Conservation (phyloP, 2,329 filamentous ascomycete species). For the Diaporthe sp. region DNA sequence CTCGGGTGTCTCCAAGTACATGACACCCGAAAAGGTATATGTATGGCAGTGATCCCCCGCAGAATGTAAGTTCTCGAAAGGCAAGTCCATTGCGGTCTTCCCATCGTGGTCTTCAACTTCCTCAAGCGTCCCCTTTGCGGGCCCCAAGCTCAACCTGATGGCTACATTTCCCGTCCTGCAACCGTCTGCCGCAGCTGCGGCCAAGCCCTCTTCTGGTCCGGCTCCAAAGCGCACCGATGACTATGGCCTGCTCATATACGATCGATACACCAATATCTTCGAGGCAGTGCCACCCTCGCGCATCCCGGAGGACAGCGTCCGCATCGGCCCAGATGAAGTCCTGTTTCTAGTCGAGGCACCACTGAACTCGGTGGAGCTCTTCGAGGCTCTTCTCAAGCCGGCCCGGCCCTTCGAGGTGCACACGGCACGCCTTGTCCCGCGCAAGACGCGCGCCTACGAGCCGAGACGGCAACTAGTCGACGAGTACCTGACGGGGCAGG, state of each 20-base stretch:
- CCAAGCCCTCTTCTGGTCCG: neutral
- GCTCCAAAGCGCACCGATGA: conserved; percentile 18
- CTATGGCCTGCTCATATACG: conserved; percentile 36
- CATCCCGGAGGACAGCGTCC: conserved; percentile 29
- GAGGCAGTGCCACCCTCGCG: conserved; percentile 5
- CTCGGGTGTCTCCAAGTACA: neutral
- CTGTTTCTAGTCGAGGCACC: conserved; percentile 36
- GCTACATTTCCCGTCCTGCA: conserved; percentile 25
- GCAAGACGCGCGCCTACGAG: conserved; percentile 24
- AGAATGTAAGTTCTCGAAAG: neutral
- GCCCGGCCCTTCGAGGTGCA: conserved; percentile 28
- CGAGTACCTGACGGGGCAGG: conserved; percentile 34
- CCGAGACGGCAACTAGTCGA: conserved; percentile 11
- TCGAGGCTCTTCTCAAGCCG: conserved; percentile 36
- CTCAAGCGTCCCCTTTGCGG: neutral
- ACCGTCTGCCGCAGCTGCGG: conserved; percentile 13
- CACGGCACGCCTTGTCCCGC: conserved; percentile 26
- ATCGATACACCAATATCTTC: conserved; percentile 36
- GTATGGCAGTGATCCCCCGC: neutral
- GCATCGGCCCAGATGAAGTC: conserved; percentile 33
- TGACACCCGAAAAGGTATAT: conserved; percentile 12
- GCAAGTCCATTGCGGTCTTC: neutral
- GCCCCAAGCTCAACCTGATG: conserved; percentile 23
- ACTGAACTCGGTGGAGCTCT: conserved; percentile 35
- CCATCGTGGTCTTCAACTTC: conserved; percentile 1